These are phyloP conservation scores for Xylaria sp. DNA, from an alignment of 2,329 filamentous ascomycete species.

Conservation along the genomic window DNA sequence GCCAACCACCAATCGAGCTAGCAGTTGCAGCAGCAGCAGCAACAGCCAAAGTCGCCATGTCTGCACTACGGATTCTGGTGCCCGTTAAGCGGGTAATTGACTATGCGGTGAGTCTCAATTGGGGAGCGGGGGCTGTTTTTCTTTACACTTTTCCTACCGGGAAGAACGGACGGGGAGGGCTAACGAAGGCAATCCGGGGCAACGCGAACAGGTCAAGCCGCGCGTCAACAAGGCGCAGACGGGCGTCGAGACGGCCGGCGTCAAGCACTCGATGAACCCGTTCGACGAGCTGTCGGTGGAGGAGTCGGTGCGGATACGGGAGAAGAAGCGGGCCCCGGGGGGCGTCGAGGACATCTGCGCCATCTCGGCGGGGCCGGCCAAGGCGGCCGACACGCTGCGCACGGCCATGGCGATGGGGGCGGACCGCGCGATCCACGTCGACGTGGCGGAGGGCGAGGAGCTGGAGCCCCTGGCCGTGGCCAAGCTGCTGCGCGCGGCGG, in stretches of 20 bases:
- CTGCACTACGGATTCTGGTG: constrained; percentile 73
- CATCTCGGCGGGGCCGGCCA: constrained; percentile 84
- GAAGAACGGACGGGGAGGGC: constrained; percentile 1
- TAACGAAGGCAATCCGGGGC: not conserved
- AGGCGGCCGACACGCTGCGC: constrained; percentile 84
- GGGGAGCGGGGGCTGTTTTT: too few relatives aligned
- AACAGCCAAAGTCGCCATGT: constrained; percentile 47
- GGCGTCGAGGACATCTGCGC: constrained; percentile 91
- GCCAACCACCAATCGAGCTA: constrained; percentile 3
- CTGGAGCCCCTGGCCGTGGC: constrained; percentile 91
- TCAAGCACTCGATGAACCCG: constrained; percentile 98
- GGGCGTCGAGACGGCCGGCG: constrained; percentile 85
- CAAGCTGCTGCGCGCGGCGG: constrained; percentile 81
- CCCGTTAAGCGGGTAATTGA: constrained; percentile 85
- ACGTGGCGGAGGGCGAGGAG: constrained; percentile 72
- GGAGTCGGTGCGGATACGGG: constrained; percentile 91
- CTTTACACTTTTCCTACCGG: not conserved
- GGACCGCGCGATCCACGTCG: constrained; percentile 87
- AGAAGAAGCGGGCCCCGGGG: constrained; percentile 72
- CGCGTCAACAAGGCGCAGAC: constrained; percentile 75
- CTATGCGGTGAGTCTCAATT: constrained; percentile 67
- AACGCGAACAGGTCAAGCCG: constrained; percentile 61
- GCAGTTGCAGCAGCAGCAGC: not conserved
- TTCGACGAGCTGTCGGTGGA: constrained; percentile 99
- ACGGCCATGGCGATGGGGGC: constrained; percentile 99